A percentile compares a stretch with the other conserved stretches of the same genome.
Evolutionary conservation across 768 basidiomycete genomes (phyloP).

Genomic region (Auriscalpium microsporum): DNA sequence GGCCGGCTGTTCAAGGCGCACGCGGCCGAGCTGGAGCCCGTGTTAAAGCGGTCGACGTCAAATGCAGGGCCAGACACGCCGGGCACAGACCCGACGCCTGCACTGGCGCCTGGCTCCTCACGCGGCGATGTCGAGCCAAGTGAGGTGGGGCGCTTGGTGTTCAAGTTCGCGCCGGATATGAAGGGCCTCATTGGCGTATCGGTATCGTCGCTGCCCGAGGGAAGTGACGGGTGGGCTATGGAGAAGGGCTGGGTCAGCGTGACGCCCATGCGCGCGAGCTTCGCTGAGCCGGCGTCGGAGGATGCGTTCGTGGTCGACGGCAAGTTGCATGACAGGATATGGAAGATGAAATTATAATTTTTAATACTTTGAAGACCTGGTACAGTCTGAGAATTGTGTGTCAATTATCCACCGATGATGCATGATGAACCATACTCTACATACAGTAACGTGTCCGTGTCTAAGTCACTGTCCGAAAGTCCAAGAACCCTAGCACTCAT

Average conservation of each 20-base stretch:
- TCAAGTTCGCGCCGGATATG: conserved; percentile 74
- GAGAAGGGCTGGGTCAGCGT: conserved; percentile 63
- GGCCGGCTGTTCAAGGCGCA: conserved; percentile 65
- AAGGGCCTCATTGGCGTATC: conserved; percentile 55
- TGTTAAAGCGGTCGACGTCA: conserved; percentile 20
- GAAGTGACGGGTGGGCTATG: conserved; percentile 79
- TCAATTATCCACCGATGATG: no score
- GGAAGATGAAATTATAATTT: conserved; percentile 51
- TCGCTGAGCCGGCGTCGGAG: conserved; percentile 50
- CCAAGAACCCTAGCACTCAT: no score
- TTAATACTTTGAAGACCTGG: neutral
- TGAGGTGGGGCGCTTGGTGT: conserved; percentile 34
- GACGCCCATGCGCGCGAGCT: conserved; percentile 68
- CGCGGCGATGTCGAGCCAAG: neutral
- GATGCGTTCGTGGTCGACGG: conserved; percentile 14
- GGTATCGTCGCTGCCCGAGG: conserved; percentile 52
- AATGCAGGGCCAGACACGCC: conserved; percentile 39
- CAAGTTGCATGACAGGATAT: conserved; percentile 35
- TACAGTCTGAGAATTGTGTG: neutral
- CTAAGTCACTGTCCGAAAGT: no score
- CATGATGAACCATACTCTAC: no score
- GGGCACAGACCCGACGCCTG: conserved; percentile 13
- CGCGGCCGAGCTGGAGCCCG: conserved; percentile 8
- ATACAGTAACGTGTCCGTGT: no score
- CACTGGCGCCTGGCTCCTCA: neutral